Conservation (phyloP, 768 basidiomycete species). For the Lactifluus piperatus region DNA sequence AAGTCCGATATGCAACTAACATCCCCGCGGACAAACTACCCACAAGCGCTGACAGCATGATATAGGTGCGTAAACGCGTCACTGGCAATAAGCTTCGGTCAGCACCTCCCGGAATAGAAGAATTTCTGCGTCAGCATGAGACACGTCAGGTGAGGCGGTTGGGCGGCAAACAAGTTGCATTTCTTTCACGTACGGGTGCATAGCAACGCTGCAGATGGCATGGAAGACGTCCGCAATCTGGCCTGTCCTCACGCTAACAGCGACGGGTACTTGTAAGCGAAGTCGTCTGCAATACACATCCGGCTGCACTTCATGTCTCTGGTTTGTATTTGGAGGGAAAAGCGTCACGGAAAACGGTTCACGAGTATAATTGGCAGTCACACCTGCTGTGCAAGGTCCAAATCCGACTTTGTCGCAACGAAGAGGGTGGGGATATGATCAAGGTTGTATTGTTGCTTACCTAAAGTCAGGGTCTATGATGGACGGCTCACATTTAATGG, state of each 20-base stretch:
- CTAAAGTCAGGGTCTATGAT: constrained; percentile 16
- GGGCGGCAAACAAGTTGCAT: not conserved
- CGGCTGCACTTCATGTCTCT: constrained; percentile 97
- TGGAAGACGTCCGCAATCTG: constrained; percentile 85
- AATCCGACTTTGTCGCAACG: constrained; percentile 97
- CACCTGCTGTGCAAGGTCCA: constrained; percentile 93
- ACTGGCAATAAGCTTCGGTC: constrained; percentile 68
- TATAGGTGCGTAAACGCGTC: constrained; percentile 60
- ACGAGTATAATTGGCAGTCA: constrained; percentile 19
- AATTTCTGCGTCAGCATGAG: constrained; percentile 20
- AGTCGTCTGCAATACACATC: constrained; percentile 92
- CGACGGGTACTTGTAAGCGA: constrained; percentile 86
- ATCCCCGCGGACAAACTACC: constrained; percentile 69
- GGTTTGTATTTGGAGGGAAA: constrained; percentile 28
- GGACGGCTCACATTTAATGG: not conserved
- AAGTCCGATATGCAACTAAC: constrained; percentile 60
- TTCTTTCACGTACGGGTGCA: constrained; percentile 64
- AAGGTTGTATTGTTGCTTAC: constrained; percentile 91
- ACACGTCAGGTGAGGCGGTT: constrained; percentile 10
- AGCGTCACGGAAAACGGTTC: not conserved
- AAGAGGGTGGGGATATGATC: constrained; percentile 94
- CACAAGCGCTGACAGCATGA: constrained; percentile 61
- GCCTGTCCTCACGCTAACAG: constrained; percentile 82
- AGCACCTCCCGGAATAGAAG: constrained; percentile 73
- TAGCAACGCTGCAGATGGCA: constrained; percentile 72